Conservation (phyloP, 768 basidiomycete species). For the Artomyces pyxidatus region DNA sequence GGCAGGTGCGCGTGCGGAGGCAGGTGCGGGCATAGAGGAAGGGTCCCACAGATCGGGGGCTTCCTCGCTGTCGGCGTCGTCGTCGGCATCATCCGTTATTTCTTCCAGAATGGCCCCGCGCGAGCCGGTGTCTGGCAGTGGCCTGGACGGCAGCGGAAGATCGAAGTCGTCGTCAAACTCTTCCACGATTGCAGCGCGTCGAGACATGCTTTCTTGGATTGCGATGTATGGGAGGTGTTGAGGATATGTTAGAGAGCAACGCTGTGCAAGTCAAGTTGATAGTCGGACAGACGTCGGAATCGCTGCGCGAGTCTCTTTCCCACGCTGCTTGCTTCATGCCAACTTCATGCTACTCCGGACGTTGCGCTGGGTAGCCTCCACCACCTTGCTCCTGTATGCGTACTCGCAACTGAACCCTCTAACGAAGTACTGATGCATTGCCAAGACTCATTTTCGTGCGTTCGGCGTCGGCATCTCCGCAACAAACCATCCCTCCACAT, state of each 20-base stretch:
- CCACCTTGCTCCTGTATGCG: slow-evolving; percentile 5
- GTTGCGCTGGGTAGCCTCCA: background rate
- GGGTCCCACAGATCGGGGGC: slow-evolving; percentile 30
- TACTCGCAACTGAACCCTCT: too few relatives aligned
- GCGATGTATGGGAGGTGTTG: background rate
- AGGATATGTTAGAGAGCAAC: background rate
- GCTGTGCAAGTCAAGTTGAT: too few relatives aligned
- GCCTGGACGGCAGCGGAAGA: slow-evolving; percentile 64
- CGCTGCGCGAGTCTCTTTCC: slow-evolving; percentile 5
- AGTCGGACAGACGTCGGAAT: background rate
- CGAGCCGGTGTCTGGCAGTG: slow-evolving; percentile 57
- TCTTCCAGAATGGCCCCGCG: slow-evolving; percentile 77
- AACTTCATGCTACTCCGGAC: slow-evolving; percentile 1
- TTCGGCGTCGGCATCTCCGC: slow-evolving; percentile 5
- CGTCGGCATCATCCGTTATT: slow-evolving; percentile 43
- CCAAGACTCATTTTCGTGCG: slow-evolving; percentile 4
- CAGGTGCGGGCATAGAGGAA: slow-evolving; percentile 47
- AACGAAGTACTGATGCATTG: too few relatives aligned
- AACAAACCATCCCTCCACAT: background rate
- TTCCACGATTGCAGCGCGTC: slow-evolving; percentile 57
- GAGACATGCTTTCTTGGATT: slow-evolving; percentile 54
- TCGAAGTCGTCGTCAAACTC: slow-evolving; percentile 96
- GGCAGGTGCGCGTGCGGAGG: slow-evolving; percentile 15
- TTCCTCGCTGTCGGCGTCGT: slow-evolving; percentile 19
- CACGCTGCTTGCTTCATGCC: slow-evolving; percentile 7